Evolutionary conservation across 306 rosid species (phyloP), one percentile per base, ranked within the genome.

Genomic region (Dalbergia oliveri): DNA sequence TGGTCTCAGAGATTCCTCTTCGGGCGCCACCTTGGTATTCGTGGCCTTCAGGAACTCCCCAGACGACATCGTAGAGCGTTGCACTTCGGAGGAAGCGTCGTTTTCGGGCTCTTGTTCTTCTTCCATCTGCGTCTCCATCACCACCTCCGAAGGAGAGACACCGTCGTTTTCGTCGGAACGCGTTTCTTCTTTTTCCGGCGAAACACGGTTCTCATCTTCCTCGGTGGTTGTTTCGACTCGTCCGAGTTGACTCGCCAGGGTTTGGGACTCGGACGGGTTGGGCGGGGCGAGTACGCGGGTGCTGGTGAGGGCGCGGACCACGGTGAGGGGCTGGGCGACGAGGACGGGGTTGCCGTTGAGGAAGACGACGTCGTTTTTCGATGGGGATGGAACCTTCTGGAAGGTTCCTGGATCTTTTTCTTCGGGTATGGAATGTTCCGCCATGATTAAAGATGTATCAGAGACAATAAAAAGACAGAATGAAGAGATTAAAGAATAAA

Each of bases 251-350:
- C 21, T 26, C 9, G 62, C 62, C 66, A 0, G 53, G 15, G 14
- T 47, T 10, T 47, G 15, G 53, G 1, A 10, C 33, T 57, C 85
- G 19, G 19, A n/a, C 8, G 6, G 56, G 23, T 5, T 54, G 10
- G 70, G 83, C 9, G 67, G 37, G 0, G 94, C 80, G 0, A 80
- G 63, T 45, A 91, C 82, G 51, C 94, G 94, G 39, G 83, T 88
- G 67, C 89, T 85, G 5, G 92, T 89, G 50, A 68, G 54, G 34
- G 86, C 69, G 58, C 85, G 88, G 18, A 83, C 80, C 9, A 92
- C 87, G 1, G 78, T 47, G 43, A 84, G 37, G 1, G 88, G 84
- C 63, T 14, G 47, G 21, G 78, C 43, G 26, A 65, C 47, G 33
- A 44, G 4, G 11, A 16, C 16, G 1, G 72, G 80, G 0, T 73